Evolutionary conservation across 176 grass and related monocot genomes (phyloP).

Genomic region (Thinopyrum elongatum): DNA sequence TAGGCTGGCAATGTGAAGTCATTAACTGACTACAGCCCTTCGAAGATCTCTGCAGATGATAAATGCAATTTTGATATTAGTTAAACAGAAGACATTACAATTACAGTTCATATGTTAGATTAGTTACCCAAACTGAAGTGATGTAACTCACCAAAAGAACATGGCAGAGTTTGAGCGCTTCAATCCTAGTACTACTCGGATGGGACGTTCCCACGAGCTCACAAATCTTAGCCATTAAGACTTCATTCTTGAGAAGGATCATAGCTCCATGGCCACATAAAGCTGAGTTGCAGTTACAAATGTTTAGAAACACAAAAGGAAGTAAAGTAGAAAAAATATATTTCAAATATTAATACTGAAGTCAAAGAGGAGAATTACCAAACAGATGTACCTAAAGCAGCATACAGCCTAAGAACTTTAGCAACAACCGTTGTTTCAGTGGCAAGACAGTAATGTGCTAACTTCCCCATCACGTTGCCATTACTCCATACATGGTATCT

Average conservation of each 20-base stretch:
- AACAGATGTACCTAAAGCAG: conserved; percentile 78
- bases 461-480: conserved; percentile 48
- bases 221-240: conserved; percentile 37
- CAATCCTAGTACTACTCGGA: conserved; percentile 47
- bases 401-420: conserved; percentile 58
- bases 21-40: conserved; percentile 40
- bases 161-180: conserved; percentile 62
- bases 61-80: conserved; percentile 5
- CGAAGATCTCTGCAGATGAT: conserved; percentile 51
- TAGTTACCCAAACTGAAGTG: not conserved
- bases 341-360: conserved; percentile 9
- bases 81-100: not conserved
- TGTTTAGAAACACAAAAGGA: conserved; percentile 18
- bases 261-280: conserved; percentile 69
- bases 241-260: conserved; percentile 60
- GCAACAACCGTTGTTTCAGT: conserved; percentile 38
- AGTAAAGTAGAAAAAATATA: not conserved
- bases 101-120: not conserved
- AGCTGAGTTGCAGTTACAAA: conserved; percentile 49
- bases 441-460: conserved; percentile 38
- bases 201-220: conserved; percentile 40
- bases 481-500: conserved; percentile 82
- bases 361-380: conserved; percentile 58
- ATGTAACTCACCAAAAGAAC: conserved; percentile 55
- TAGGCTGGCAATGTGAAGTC: conserved; percentile 35